Base-by-base conservation (phyloP, 495 filamentous ascomycete genomes). In the Apodospora peruviana region DNA sequence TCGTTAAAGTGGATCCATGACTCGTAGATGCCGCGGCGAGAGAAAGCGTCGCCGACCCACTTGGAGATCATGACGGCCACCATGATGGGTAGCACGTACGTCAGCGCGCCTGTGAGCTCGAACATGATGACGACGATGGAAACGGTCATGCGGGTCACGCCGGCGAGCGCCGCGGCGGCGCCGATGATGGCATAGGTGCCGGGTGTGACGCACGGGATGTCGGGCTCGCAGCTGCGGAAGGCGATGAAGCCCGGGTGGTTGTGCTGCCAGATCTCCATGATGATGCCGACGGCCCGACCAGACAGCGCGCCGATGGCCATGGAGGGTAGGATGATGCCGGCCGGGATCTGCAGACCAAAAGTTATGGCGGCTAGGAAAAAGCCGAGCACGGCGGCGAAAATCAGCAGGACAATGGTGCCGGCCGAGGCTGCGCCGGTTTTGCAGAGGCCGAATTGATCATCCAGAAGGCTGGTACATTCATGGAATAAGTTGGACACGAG, bases 51-150 rank as follows among this genome's bases (percentile, higher is more conserved):
- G 59, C 93, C 93, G 18, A 95, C 90, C 93, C 93, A 98, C 68
- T 98, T 98, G 51, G 85, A 87, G 19, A 97, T 70, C 91, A 98
- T 95, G 51, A 98, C 93, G n/a, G 94, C 90, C 50, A 98, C 87
- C 93, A 98, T 98, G 62, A 98, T 97, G 17, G 93, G 93, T 10
- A 98, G 83, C 25, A 98, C 93, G 63, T 98, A 97, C 0, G 91
- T 95, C 12, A 98, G 73, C 0, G 93, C 94, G 21, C 93, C 93
- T 0, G 93, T 98, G 22, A 98, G 82, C 69, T 98, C 93, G 56
- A 97, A 98, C 88, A 95, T 97, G 69, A 98, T 97, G 53, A 97
- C 93, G 2, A 97, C 93, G 58, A 98, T 96, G 10, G 91, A 96
- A 7, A 84, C 79, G 10, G 93, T 98, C 87, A 98, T 96, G 56